Evolutionary conservation across 202 grass and related monocot genomes (phyloP).

Genomic region (Sporobolus alterniflorus): DNA sequence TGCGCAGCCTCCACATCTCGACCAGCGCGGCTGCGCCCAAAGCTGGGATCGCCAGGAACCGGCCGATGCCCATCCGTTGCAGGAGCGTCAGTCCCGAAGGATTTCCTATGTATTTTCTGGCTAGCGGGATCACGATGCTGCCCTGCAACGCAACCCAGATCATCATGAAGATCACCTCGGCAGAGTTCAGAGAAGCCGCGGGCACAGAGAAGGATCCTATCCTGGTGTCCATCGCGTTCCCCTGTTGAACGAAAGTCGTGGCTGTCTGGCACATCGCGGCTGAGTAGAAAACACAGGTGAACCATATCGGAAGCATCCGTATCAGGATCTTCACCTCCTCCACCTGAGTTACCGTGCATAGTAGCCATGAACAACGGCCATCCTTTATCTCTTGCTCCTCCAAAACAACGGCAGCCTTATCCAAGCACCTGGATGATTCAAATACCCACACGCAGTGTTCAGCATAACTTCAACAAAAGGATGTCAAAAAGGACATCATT

Average conservation of each 20-base stretch:
- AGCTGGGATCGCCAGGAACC: constrained; percentile 59
- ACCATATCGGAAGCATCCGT: constrained; percentile 48
- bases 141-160: constrained; percentile 76
- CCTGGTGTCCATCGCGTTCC: constrained; percentile 71
- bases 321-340: constrained; percentile 88
- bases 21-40: constrained; percentile 61
- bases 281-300: constrained; percentile 67
- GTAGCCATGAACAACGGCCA: constrained; percentile 37
- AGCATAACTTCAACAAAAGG: background rate
- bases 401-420: constrained; percentile 74
- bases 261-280: constrained; percentile 73
- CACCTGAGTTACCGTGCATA: constrained; percentile 75
- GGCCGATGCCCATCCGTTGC: constrained; percentile 89
- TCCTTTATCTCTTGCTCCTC: constrained; percentile 54
- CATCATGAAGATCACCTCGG: constrained; percentile 85
- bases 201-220: constrained; percentile 78
- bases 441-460: background rate
- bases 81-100: constrained; percentile 64
- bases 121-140: constrained; percentile 55
- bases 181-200: constrained; percentile 76
- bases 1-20: constrained; percentile 61
- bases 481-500: background rate
- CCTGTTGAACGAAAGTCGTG: constrained; percentile 90
- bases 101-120: constrained; percentile 47
- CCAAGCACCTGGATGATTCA: constrained; percentile 71